A percentile compares a stretch with the other conserved stretches of the same genome.
These are phyloP conservation scores for Apiospora marii DNA, from an alignment of 2,329 filamentous ascomycete species.

Conservation along the genomic window DNA sequence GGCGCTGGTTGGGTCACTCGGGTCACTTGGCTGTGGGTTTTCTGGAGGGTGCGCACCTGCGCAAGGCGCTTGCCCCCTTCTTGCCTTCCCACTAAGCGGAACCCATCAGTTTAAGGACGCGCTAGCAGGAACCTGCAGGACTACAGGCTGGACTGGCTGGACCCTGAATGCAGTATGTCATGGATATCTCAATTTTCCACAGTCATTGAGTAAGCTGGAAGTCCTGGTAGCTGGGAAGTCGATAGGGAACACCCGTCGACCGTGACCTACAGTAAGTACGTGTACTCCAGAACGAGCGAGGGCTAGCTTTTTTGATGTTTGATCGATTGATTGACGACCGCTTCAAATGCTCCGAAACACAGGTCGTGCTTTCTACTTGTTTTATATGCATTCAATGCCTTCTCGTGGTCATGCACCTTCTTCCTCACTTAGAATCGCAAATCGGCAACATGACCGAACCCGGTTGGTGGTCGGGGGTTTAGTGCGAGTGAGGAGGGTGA, in stretches of 20 bases:
- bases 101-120: not conserved
- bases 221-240: too few relatives aligned
- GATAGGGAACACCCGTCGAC: too few relatives aligned
- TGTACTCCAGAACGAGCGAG: too few relatives aligned
- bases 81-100: slow-evolving; percentile 4
- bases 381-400: too few relatives aligned
- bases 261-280: too few relatives aligned
- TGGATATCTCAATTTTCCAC: not conserved
- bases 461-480: not conserved
- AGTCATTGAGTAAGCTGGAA: not conserved
- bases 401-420: too few relatives aligned
- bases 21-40: not conserved
- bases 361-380: not conserved
- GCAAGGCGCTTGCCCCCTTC: not conserved
- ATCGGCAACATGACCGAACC: not conserved
- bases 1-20: not conserved
- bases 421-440: not conserved
- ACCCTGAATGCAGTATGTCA: not conserved
- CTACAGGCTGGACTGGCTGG: not conserved
- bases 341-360: not conserved
- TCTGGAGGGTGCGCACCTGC: not conserved
- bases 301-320: not conserved
- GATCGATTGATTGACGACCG: not conserved
- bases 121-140: slow-evolving; percentile 10
- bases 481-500: too few relatives aligned